These are phyloP conservation scores for Xylariaceae sp. DNA, from an alignment of 2,329 filamentous ascomycete genomes.

Conservation along the genomic window DNA sequence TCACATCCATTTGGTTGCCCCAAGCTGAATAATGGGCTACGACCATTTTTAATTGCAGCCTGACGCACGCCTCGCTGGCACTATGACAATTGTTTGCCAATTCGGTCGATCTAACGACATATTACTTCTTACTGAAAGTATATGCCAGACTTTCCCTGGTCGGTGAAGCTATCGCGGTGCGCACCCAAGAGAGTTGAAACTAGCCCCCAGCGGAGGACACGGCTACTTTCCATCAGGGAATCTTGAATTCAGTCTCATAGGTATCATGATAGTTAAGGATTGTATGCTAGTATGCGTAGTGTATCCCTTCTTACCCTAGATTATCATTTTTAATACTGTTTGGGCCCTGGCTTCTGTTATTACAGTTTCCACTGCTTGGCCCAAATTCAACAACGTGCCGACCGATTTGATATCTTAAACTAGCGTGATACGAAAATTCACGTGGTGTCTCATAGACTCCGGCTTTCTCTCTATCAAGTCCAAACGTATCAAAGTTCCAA, in stretches of 20 bases:
- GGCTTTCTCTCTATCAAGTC: slow-evolving; percentile 6
- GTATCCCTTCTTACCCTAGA: too few species aligned
- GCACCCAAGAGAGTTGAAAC: background rate
- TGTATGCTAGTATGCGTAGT: too few species aligned
- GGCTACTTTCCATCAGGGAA: too few species aligned
- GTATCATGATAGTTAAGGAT: too few species aligned
- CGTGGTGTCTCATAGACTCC: background rate
- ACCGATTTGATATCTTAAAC: background rate
- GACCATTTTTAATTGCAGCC: slow-evolving; percentile 15
- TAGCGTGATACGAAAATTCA: too few species aligned
- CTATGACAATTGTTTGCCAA: slow-evolving; percentile 18
- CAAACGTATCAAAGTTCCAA: background rate
- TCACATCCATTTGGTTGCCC: slow-evolving; percentile 18
- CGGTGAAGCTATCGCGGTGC: background rate
- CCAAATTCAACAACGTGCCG: background rate
- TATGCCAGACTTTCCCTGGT: background rate
- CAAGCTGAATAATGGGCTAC: slow-evolving; percentile 4
- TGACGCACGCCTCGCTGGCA: slow-evolving; percentile 11
- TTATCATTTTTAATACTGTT: too few species aligned
- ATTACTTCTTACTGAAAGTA: background rate
- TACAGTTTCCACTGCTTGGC: too few species aligned
- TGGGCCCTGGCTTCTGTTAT: too few species aligned
- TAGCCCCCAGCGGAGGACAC: too few species aligned
- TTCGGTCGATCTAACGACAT: slow-evolving; percentile 12
- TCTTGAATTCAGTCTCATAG: too few species aligned